Percentiles rank a stretch among this genome's conserved stretches.
Conservation (phyloP, 306 rosid species). For the Quercus mongolica region DNA sequence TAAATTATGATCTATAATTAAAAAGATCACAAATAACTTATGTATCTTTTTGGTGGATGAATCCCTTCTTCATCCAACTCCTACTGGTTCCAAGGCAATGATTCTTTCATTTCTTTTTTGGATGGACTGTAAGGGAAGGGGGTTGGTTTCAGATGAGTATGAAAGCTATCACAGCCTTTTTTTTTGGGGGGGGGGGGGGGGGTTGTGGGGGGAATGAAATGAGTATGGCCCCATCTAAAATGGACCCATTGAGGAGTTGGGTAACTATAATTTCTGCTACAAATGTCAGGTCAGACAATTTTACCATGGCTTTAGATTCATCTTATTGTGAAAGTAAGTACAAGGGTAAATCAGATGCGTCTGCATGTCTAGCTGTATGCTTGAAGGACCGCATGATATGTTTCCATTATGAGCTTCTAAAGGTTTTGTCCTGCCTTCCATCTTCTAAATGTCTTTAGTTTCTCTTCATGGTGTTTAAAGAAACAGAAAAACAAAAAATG, state of each 20-base stretch:
- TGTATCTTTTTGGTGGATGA: no score
- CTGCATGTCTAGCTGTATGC: neutral
- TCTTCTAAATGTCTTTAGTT: neutral
- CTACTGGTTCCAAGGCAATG: no score
- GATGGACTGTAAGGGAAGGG: neutral
- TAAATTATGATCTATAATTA: no score
- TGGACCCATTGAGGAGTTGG: neutral
- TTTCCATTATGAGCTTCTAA: neutral
- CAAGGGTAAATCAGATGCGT: neutral
- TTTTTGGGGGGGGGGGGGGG: no score
- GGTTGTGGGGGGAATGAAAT: no score
- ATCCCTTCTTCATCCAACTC: no score
- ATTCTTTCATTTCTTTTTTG: no score
- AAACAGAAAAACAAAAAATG: neutral
- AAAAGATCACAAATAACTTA: no score
- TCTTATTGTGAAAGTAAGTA: neutral
- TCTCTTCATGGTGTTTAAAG: neutral
- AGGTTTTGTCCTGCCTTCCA: neutral
- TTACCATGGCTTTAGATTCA: neutral
- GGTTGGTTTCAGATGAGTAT: neutral
- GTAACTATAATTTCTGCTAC: neutral
- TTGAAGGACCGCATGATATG: neutral
- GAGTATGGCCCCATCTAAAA: neutral
- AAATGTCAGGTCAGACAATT: conserved; percentile 2
- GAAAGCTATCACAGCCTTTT: neutral